phyloP scores from a whole-genome alignment of 495 filamentous ascomycete genomes.

The Penicillium egyptiacum region DNA sequence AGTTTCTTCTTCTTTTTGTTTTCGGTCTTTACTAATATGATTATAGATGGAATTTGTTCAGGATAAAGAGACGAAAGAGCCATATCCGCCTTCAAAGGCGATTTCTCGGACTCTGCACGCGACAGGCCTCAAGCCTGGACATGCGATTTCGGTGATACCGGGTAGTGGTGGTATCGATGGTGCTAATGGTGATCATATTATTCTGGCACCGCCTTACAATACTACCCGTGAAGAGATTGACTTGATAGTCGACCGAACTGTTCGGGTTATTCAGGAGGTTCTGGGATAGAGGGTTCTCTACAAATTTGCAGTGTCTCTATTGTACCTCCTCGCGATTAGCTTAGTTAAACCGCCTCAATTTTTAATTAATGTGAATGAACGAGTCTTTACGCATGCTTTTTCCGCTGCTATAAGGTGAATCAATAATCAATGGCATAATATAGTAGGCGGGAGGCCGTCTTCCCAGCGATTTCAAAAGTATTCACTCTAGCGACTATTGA shows the following conservation, averaged over 20 bases:
- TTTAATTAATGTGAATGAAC: not conserved
- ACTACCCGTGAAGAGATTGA: slow-evolving; percentile 59
- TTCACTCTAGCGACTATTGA: not conserved
- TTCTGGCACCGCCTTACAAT: slow-evolving; percentile 73
- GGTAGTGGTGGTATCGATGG: slow-evolving; percentile 68
- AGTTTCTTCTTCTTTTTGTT: slow-evolving; percentile 15
- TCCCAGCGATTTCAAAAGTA: not conserved
- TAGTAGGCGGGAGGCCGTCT: too few species aligned
- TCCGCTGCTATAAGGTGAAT: not conserved
- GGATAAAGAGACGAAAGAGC: slow-evolving; percentile 51
- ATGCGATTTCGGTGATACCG: slow-evolving; percentile 68
- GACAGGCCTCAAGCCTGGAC: slow-evolving; percentile 47
- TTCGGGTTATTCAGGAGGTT: slow-evolving; percentile 28
- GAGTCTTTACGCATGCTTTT: not conserved
- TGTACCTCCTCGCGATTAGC: not conserved
- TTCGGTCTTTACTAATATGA: slow-evolving; percentile 5
- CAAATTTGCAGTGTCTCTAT: not conserved
- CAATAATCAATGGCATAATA: not conserved
- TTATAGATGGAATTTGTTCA: slow-evolving; percentile 55
- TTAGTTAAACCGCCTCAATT: not conserved
- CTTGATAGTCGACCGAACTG: slow-evolving; percentile 48
- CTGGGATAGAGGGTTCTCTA: slow-evolving; percentile 18
- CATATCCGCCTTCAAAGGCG: slow-evolving; percentile 40
- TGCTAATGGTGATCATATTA: slow-evolving; percentile 65
- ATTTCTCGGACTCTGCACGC: slow-evolving; percentile 51